Percentiles rank a stretch among this genome's conserved stretches.
Conservation (phyloP, 192 early-diverging fungal genomes). For the Podila epicladia region DNA sequence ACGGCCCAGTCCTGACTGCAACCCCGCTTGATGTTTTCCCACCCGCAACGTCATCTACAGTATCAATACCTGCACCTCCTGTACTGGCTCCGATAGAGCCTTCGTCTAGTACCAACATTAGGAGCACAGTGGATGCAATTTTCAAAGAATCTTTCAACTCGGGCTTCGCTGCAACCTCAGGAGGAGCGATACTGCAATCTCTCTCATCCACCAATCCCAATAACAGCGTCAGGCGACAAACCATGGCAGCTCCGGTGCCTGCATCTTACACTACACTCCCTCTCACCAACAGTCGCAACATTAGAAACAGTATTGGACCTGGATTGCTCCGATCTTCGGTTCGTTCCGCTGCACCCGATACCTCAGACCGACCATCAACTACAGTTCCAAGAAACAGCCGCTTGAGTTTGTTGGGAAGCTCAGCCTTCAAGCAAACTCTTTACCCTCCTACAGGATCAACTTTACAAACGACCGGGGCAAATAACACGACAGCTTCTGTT, state of each 20-base stretch:
- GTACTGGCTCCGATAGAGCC: background rate
- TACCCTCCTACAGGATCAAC: background rate
- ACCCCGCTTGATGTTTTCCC: too few species aligned
- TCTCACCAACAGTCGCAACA: background rate
- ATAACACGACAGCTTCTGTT: background rate
- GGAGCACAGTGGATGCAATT: conserved; percentile 9
- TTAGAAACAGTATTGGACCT: conserved; percentile 23
- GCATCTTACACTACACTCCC: background rate
- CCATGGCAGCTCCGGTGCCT: conserved; percentile 19
- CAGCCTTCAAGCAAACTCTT: background rate
- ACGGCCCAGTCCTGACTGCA: too few species aligned
- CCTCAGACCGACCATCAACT: background rate
- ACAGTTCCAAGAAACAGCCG: conserved; percentile 1
- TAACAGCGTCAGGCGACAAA: conserved; percentile 15
- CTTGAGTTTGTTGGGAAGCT: conserved; percentile 14
- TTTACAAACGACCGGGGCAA: background rate
- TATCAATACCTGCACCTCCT: background rate
- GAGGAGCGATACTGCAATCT: background rate
- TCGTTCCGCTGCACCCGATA: background rate
- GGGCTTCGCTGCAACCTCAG: conserved; percentile 37
- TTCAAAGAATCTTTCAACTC: conserved; percentile 31
- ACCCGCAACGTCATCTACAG: background rate
- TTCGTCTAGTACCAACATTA: conserved; percentile 1
- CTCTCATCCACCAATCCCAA: background rate
- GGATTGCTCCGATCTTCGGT: background rate